Evolutionary conservation across 2,329 filamentous ascomycete species (phyloP), one percentile per base, ranked within the genome.

Genomic region (Fusarium armeniacum): DNA sequence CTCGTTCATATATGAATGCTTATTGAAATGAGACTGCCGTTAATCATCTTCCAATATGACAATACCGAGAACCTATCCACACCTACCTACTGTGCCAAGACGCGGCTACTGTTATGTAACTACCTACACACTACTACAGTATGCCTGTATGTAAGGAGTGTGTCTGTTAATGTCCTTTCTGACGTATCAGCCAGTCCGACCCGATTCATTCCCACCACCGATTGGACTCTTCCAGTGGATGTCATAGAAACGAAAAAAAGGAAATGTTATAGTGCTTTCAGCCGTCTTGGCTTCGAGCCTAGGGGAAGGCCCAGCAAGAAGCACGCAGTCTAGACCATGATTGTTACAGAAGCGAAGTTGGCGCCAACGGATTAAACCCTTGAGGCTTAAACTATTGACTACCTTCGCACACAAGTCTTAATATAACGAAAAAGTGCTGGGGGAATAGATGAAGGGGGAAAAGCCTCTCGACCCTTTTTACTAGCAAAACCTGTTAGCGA

Each of bases 331-430:
- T 20, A 38, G 44, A 38, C n/a, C 54, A 16, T n/a, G 33, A 13
- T 20, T 36, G 44, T 47, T 16, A 26, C 20, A 12, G 35, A 47
- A 56, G 20, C 30, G 33, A 41, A 56, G 43, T 32, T 28, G 40
- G 50, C 36, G 33, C 20, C 24, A 33, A 24, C 8, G 20, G 38
- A 40, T 26, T 35, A 16, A 32, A 47, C 28, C 44, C 40, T 58
- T 64, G 44, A 47, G 54, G 38, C 56, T 41, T 50, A 50, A 60
- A 41, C 15, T 18, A 44, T 30, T 49, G 26, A 44, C 40, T 38
- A 58, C 22, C 26, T 41, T n/a, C 26, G 20, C 28, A 30, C 7
- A 52, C 11, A 30, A 18, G n/a, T 36, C 20, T 44, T 40, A 30
- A 28, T 16, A 32, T 22, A 26, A 44, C 40, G 30, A 58, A 49